These are phyloP conservation scores for Penicillium oxalicum DNA, from an alignment of 2,329 filamentous ascomycete genomes.

Conservation along the genomic window DNA sequence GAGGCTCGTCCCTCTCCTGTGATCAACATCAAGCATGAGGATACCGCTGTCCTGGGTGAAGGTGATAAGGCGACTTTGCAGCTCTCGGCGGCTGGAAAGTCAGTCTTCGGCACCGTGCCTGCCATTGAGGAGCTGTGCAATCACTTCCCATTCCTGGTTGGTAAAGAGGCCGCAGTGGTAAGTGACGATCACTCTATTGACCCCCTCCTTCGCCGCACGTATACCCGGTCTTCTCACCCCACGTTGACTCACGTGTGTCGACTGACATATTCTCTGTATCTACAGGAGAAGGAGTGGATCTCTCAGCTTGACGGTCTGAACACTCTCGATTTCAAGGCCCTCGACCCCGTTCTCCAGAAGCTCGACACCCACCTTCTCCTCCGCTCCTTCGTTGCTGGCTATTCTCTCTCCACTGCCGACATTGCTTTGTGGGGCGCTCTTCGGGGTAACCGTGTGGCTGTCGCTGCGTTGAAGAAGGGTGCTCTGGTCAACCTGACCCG, in stretches of 20 bases:
- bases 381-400: slow-evolving; percentile 78
- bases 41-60: slow-evolving; percentile 29
- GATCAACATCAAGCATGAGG: slow-evolving; percentile 36
- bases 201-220: background rate
- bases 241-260: background rate
- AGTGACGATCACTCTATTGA: slow-evolving; percentile 5
- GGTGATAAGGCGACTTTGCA: slow-evolving; percentile 33
- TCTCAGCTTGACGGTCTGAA: slow-evolving; percentile 48
- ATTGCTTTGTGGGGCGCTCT: slow-evolving; percentile 77
- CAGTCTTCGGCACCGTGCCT: slow-evolving; percentile 28
- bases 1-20: slow-evolving; percentile 30
- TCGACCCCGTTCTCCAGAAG: slow-evolving; percentile 66
- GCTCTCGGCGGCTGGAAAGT: slow-evolving; percentile 24
- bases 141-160: slow-evolving; percentile 32
- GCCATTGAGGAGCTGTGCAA: slow-evolving; percentile 30
- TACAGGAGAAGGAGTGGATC: slow-evolving; percentile 50
- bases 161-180: slow-evolving; percentile 34
- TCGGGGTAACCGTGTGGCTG: slow-evolving; percentile 75
- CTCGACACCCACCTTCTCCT: slow-evolving; percentile 84
- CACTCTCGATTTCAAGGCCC: slow-evolving; percentile 70
- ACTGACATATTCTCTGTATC: slow-evolving; percentile 2
- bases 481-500: slow-evolving; percentile 69
- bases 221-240: background rate
- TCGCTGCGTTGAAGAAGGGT: slow-evolving; percentile 73
- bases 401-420: slow-evolving; percentile 70